Evolutionary conservation across 495 filamentous ascomycete genomes (phyloP).

Genomic region (Paragyromitra xinjiangensis): DNA sequence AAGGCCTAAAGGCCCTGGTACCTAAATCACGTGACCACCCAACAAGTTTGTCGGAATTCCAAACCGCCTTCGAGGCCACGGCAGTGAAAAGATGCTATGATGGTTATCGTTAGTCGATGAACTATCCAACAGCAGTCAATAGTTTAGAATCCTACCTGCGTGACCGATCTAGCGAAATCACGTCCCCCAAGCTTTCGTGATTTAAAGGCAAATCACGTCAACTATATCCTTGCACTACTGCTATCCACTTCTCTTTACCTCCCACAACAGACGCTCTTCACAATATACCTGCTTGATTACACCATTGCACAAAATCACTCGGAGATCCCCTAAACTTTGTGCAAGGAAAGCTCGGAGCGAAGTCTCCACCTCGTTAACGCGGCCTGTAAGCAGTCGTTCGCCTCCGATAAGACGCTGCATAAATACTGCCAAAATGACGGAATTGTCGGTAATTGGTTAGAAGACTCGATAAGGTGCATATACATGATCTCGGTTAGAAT

Average conservation of each 20-base stretch:
- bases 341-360: neutral
- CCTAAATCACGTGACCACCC: neutral
- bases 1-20: neutral
- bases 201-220: conserved; percentile 39
- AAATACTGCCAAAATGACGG: conserved; percentile 12
- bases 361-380: neutral
- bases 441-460: neutral
- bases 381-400: conserved; percentile 3
- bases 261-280: neutral
- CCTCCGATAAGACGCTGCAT: conserved; percentile 14
- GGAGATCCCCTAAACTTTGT: neutral
- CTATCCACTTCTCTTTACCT: neutral
- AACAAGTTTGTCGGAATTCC: neutral
- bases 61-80: neutral
- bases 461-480: neutral
- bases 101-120: neutral
- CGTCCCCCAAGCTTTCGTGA: conserved; percentile 7
- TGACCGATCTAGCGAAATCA: neutral
- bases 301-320: conserved; percentile 10
- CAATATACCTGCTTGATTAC: conserved; percentile 26
- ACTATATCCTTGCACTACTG: conserved; percentile 30
- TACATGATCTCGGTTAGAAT: neutral
- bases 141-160: neutral
- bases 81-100: neutral
- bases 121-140: neutral